Evolutionary conservation across 768 basidiomycete genomes (phyloP).

Genomic region (Tephrocybe sp.): DNA sequence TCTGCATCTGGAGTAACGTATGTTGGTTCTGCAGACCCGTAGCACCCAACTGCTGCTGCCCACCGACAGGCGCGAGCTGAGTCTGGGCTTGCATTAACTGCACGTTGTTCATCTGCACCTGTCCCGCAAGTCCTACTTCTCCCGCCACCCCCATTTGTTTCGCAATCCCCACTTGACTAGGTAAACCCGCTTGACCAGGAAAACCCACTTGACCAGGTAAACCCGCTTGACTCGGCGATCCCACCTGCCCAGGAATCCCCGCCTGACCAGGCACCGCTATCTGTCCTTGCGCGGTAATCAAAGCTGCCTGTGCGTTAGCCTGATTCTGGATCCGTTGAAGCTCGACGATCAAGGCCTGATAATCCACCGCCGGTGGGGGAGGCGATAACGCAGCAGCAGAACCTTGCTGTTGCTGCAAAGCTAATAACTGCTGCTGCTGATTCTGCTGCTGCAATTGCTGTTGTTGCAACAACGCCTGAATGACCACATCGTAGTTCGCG

Average conservation of each 20-base stretch:
- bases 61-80: neutral
- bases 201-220: neutral
- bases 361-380: constrained; percentile 14
- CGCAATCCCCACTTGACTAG: neutral
- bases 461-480: constrained; percentile 25
- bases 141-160: neutral
- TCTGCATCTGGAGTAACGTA: neutral
- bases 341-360: constrained; percentile 19
- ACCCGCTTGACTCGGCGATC: constrained; percentile 4
- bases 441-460: constrained; percentile 17
- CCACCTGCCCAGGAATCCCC: neutral
- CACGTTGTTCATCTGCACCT: constrained; percentile 7
- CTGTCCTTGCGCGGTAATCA: constrained; percentile 11
- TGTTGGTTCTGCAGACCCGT: neutral
- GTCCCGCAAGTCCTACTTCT: neutral
- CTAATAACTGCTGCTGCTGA: constrained; percentile 15
- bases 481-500: constrained; percentile 33
- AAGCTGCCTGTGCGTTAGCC: constrained; percentile 10
- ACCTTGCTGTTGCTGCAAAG: constrained; percentile 6
- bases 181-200: neutral
- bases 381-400: neutral
- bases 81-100: constrained; percentile 4
- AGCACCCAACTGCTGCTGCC: neutral
- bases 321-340: constrained; percentile 17
- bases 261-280: constrained; percentile 4